Percentiles rank a stretch among this genome's conserved stretches.
phyloP scores from a whole-genome alignment of 1,139 yeast species.

The Sugiyamaella grinbergsii region DNA sequence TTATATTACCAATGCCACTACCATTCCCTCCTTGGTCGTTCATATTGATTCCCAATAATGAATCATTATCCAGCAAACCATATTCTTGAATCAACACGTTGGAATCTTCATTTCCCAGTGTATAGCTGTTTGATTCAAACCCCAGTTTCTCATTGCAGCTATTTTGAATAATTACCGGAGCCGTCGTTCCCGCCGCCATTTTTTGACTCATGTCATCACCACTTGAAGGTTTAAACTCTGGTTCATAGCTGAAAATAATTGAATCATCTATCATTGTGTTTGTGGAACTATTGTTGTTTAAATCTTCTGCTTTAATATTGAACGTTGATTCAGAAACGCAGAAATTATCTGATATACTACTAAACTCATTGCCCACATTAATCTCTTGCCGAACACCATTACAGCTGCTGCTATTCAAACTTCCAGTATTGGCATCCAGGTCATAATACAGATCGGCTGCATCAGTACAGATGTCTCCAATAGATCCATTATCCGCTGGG shows the following conservation, averaged over 20 bases:
- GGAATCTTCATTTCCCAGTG: neutral
- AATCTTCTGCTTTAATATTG: neutral
- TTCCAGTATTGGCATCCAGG: neutral
- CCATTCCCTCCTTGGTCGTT: neutral
- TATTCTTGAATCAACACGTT: constrained; percentile 6
- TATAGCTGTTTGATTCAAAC: neutral
- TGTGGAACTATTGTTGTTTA: neutral
- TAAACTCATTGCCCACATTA: neutral
- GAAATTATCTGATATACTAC: neutral
- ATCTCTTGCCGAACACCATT: neutral
- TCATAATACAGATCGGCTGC: neutral
- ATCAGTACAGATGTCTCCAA: neutral
- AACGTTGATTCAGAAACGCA: neutral
- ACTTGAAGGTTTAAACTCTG: neutral
- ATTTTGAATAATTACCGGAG: neutral
- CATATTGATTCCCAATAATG: neutral
- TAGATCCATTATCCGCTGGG: neutral
- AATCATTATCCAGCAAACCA: neutral
- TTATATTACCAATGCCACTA: neutral
- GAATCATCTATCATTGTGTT: neutral
- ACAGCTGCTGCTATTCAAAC: neutral
- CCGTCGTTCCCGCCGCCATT: neutral
- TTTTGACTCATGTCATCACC: neutral
- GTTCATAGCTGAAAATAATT: neutral
- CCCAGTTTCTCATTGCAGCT: neutral